These are phyloP conservation scores for Seiridium cupressi DNA, from an alignment of 2,329 filamentous ascomycete genomes.

Conservation along the genomic window DNA sequence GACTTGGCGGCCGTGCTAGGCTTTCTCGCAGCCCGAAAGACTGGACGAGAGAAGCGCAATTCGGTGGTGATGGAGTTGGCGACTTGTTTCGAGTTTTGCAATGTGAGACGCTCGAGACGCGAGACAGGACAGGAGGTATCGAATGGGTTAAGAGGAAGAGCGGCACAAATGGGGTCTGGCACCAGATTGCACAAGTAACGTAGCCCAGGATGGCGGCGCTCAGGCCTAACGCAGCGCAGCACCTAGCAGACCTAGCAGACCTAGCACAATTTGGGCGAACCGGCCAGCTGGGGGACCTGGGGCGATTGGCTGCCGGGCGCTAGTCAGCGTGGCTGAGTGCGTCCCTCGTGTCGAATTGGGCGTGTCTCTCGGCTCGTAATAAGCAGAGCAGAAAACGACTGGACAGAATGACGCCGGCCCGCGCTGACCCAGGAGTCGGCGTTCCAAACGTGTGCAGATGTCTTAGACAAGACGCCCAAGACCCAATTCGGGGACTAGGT, in stretches of 20 bases:
- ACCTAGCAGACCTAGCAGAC: not conserved
- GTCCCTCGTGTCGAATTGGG: slow-evolving; percentile 9
- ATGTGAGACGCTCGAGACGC: slow-evolving; percentile 18
- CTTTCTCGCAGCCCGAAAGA: slow-evolving; percentile 16
- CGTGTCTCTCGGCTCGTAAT: slow-evolving; percentile 8
- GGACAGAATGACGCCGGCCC: slow-evolving; percentile 4
- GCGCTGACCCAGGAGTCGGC: slow-evolving; percentile 3
- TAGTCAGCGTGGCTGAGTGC: slow-evolving; percentile 13
- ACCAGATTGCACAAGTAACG: not conserved
- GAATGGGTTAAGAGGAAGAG: slow-evolving; percentile 7
- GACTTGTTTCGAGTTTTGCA: slow-evolving; percentile 22
- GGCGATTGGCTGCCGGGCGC: slow-evolving; percentile 6
- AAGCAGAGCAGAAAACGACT: slow-evolving; percentile 6
- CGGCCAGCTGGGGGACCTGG: not conserved
- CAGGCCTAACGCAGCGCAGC: not conserved
- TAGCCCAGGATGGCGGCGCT: not conserved
- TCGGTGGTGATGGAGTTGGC: slow-evolving; percentile 17
- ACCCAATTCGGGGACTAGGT: not conserved
- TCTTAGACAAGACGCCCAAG: not conserved
- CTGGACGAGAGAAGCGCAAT: slow-evolving; percentile 17
- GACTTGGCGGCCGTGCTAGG: slow-evolving; percentile 12
- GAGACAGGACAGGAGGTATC: slow-evolving; percentile 16
- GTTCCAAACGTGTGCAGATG: not conserved
- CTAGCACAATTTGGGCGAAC: not conserved
- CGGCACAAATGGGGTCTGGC: not conserved